Conservation (phyloP, 2,329 filamentous ascomycete genomes). For the Raffaelea deltoideospora region DNA sequence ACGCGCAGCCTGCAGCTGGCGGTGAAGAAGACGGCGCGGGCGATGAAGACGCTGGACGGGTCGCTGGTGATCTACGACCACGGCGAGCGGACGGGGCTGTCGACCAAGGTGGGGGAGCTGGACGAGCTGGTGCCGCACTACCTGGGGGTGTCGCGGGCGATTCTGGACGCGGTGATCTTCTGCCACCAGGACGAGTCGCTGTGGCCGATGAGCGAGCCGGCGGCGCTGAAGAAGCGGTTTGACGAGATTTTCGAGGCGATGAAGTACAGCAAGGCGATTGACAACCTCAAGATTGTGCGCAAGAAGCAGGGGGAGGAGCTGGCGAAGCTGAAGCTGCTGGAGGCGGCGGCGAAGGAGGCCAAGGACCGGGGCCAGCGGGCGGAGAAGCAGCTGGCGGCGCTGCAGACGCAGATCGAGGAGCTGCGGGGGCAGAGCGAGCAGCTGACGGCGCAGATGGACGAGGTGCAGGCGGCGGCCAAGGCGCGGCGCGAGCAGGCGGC, state of each 20-base stretch:
- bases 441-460: slow-evolving; percentile 44
- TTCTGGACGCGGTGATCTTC: slow-evolving; percentile 92
- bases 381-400: slow-evolving; percentile 46
- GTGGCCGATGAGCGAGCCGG: slow-evolving; percentile 88
- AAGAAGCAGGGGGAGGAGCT: slow-evolving; percentile 74
- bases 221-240: slow-evolving; percentile 78
- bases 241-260: slow-evolving; percentile 95
- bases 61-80: slow-evolving; percentile 61
- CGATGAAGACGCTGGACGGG: slow-evolving; percentile 74
- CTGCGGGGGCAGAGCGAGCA: slow-evolving; percentile 42
- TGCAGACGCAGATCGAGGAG: slow-evolving; percentile 51
- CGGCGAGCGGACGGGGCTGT: slow-evolving; percentile 66
- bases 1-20: slow-evolving; percentile 75
- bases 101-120: slow-evolving; percentile 66
- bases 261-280: slow-evolving; percentile 95
- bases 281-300: slow-evolving; percentile 75
- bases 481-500: slow-evolving; percentile 60
- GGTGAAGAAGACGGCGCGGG: slow-evolving; percentile 63
- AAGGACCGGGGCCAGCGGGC: slow-evolving; percentile 70
- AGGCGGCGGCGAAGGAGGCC: slow-evolving; percentile 44
- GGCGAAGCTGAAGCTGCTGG: slow-evolving; percentile 54
- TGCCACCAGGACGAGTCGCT: slow-evolving; percentile 96
- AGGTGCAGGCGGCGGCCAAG: slow-evolving; percentile 28
- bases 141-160: slow-evolving; percentile 76
- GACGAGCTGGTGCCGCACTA: slow-evolving; percentile 73